Percentiles rank a stretch among this genome's conserved stretches.
Evolutionary conservation across 148 eudicot genomes (phyloP).

Genomic region (Pharnaceum exiguum): DNA sequence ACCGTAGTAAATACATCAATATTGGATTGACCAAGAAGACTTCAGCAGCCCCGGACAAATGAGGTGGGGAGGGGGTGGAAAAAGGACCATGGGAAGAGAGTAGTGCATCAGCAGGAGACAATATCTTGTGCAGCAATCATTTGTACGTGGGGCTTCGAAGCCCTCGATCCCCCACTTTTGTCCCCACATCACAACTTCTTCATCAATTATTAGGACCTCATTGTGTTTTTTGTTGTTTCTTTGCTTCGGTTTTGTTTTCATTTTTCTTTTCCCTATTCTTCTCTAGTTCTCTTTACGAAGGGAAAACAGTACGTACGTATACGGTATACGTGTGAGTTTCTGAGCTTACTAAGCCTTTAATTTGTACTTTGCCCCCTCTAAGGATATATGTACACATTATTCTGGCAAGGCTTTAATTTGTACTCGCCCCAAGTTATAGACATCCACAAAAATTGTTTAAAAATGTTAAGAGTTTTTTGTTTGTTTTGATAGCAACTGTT

Average conservation of each 20-base stretch:
- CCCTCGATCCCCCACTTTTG: background rate
- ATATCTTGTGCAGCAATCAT: slow-evolving; percentile 2
- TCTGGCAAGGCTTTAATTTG: no score
- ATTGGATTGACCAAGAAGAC: no score
- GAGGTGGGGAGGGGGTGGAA: background rate
- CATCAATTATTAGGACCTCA: slow-evolving; percentile 1
- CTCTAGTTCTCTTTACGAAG: background rate
- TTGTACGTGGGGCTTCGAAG: background rate
- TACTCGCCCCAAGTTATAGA: no score
- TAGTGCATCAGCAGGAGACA: background rate
- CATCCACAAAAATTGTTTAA: no score
- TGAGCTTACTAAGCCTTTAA: no score
- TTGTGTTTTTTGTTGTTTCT: background rate
- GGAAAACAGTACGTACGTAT: background rate
- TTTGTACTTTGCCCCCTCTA: no score
- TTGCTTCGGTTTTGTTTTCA: background rate
- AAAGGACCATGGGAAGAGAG: background rate
- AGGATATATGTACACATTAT: no score
- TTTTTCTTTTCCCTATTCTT: background rate
- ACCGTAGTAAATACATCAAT: no score
- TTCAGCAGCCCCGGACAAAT: no score
- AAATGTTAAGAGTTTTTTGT: no score
- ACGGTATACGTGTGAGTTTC: no score
- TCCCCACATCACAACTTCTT: background rate
- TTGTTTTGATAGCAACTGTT: no score